Conservation (phyloP, 768 basidiomycete species). For the Chalciporus pseudorubinellus region DNA sequence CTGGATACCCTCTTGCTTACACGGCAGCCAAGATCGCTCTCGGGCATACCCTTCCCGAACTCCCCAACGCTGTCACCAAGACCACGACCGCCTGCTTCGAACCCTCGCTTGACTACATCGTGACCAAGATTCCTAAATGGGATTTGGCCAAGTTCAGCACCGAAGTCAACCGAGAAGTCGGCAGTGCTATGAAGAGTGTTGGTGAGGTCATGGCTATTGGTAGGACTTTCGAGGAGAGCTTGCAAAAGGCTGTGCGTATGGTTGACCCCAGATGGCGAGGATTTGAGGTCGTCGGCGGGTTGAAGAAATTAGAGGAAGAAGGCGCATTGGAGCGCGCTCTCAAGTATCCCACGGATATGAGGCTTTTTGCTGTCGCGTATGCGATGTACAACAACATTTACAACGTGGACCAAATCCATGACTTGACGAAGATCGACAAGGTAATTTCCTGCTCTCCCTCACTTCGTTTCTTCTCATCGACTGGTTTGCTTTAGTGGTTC, state of each 20-base stretch:
- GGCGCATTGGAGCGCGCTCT: constrained; percentile 71
- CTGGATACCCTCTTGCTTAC: constrained; percentile 98
- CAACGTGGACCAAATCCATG: constrained; percentile 85
- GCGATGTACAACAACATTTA: constrained; percentile 95
- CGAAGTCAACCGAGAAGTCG: constrained; percentile 91
- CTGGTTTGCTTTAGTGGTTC: constrained; percentile 69
- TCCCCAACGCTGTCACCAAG: constrained; percentile 98
- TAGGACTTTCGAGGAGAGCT: constrained; percentile 95
- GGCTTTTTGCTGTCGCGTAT: constrained; percentile 95
- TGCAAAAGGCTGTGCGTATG: constrained; percentile 98
- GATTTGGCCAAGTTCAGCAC: constrained; percentile 96
- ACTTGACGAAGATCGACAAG: constrained; percentile 98
- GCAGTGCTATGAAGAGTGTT: constrained; percentile 98
- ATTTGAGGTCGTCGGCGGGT: constrained; percentile 91
- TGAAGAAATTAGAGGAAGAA: constrained; percentile 75
- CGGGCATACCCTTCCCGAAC: constrained; percentile 94
- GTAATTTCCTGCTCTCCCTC: constrained; percentile 32
- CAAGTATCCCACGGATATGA: constrained; percentile 86
- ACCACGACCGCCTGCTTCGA: constrained; percentile 99
- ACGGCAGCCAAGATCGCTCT: constrained; percentile 99
- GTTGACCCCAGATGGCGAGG: constrained; percentile 96
- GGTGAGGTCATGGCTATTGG: constrained; percentile 99
- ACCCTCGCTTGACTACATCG: constrained; percentile 97
- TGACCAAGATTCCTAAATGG: constrained; percentile 99
- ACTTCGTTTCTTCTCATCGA: background rate